These are phyloP conservation scores for Paramecium pentaurelia DNA, from an alignment of 73 alveolate genomes.

Conservation along the genomic window DNA sequence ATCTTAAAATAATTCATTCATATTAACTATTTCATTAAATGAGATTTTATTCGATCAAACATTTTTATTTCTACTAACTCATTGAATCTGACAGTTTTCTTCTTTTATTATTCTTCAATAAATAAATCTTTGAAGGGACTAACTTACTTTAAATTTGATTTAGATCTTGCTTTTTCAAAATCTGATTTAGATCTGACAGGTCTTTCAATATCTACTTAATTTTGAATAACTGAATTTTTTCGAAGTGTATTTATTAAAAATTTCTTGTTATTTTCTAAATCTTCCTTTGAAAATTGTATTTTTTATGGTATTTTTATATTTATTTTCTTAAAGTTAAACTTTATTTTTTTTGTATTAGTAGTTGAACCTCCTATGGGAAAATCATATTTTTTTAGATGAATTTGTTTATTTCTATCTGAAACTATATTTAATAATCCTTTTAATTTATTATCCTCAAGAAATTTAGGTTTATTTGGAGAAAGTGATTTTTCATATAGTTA, in stretches of 20 bases:
- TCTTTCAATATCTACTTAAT: background rate
- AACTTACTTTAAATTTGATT: background rate
- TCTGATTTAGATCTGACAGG: background rate
- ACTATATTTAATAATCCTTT: background rate
- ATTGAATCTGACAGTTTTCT: background rate
- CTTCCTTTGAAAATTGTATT: background rate
- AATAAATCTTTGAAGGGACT: background rate
- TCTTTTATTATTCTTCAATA: background rate
- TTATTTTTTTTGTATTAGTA: background rate
- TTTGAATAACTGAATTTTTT: background rate
- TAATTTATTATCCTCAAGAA: background rate
- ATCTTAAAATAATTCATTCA: background rate
- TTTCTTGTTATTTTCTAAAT: background rate
- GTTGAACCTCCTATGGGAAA: background rate
- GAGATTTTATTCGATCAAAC: background rate
- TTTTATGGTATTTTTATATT: background rate
- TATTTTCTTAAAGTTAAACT: background rate
- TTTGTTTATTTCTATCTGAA: background rate
- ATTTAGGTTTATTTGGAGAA: background rate
- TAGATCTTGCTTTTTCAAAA: background rate
- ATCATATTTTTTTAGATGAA: background rate
- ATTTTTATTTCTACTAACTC: background rate
- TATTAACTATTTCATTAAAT: background rate
- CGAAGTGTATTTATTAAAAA: background rate
- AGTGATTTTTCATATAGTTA: background rate